Conservation (phyloP, 1,139 yeast genomes). For the Protomyces inundatus region DNA sequence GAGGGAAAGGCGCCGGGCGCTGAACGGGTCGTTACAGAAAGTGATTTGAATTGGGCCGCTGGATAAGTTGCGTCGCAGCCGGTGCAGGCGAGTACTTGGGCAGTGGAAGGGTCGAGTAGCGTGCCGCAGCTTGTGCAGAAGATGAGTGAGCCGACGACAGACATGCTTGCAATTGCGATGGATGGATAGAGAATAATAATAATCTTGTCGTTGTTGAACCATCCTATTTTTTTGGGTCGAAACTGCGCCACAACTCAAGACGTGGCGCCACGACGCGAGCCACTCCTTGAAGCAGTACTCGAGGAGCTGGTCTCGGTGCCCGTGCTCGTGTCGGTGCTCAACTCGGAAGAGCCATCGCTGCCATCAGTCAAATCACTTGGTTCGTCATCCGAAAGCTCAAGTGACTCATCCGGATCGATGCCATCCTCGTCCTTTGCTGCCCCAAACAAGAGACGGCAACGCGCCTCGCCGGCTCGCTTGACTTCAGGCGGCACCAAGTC, state of each 20-base stretch:
- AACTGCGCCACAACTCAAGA: neutral
- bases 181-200: neutral
- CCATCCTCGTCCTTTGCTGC: neutral
- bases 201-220: neutral
- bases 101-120: slow-evolving; percentile 59
- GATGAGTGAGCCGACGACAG: slow-evolving; percentile 89
- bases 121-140: slow-evolving; percentile 94
- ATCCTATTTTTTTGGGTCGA: neutral
- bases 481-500: too few species aligned
- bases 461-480: neutral
- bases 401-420: neutral
- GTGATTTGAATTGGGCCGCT: slow-evolving; percentile 56
- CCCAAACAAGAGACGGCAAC: neutral
- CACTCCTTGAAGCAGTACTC: neutral
- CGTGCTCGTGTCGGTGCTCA: too few species aligned
- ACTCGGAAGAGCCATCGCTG: too few species aligned
- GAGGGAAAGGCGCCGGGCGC: slow-evolving; percentile 93
- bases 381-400: neutral
- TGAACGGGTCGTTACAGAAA: slow-evolving; percentile 81
- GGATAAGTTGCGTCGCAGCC: slow-evolving; percentile 61
- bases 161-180: slow-evolving; percentile 49
- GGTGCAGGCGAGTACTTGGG: slow-evolving; percentile 52
- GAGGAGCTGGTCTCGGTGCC: neutral
- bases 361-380: too few species aligned
- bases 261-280: neutral